These are phyloP conservation scores for Fraxinus americana DNA, from an alignment of 257 asterid genomes.

Conservation along the genomic window DNA sequence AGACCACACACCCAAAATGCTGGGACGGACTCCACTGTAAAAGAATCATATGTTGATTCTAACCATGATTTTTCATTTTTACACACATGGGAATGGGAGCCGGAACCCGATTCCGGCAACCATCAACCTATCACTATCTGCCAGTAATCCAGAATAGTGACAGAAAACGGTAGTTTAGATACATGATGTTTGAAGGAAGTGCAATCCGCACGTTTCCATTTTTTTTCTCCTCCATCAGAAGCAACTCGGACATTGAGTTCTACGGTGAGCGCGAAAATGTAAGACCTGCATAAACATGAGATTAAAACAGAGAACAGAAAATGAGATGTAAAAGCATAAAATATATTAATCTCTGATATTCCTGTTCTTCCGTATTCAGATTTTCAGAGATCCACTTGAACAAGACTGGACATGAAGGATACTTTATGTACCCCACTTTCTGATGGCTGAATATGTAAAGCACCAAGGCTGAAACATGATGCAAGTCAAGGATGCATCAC, in stretches of 20 bases:
- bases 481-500: too few relatives aligned
- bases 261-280: conserved; percentile 76
- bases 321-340: too few relatives aligned
- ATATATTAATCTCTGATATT: too few relatives aligned
- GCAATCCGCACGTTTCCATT: conserved; percentile 60
- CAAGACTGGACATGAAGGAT: too few relatives aligned
- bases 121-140: conserved; percentile 54
- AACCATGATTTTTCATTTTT: conserved; percentile 27
- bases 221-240: conserved; percentile 35
- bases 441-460: too few relatives aligned
- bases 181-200: conserved; percentile 52
- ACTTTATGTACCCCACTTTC: too few relatives aligned
- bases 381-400: too few relatives aligned
- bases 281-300: conserved; percentile 65
- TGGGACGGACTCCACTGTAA: conserved; percentile 46
- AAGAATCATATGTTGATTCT: conserved; percentile 95
- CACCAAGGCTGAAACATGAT: too few relatives aligned
- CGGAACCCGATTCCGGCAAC: conserved; percentile 26
- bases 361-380: too few relatives aligned
- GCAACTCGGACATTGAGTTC: conserved; percentile 70
- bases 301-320: neutral
- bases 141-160: conserved; percentile 62
- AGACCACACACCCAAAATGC: conserved; percentile 59
- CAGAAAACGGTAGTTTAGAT: conserved; percentile 50
- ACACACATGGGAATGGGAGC: conserved; percentile 28